Conservation (phyloP, 352 stramenopile genomes). For the Blastocystis sp. region DNA sequence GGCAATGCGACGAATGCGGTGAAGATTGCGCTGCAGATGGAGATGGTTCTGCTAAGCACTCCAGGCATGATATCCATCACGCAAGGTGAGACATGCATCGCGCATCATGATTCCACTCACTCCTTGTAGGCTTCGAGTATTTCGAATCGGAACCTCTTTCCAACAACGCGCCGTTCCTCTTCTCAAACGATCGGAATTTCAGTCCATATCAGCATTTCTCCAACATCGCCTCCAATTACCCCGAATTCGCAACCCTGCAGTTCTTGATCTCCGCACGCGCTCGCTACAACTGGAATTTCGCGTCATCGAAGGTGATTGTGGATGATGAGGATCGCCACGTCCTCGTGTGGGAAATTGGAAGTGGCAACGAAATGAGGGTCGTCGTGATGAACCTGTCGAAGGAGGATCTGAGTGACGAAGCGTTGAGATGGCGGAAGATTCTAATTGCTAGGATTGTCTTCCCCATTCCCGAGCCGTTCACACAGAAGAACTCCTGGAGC, state of each 20-base stretch:
- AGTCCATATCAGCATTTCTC: too few relatives aligned
- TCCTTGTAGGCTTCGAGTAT: too few relatives aligned
- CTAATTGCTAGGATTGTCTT: conserved; percentile 1
- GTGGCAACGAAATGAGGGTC: not conserved
- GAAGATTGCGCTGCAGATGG: not conserved
- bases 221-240: too few relatives aligned
- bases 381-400: not conserved
- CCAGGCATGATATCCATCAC: not conserved
- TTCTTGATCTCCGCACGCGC: not conserved
- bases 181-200: too few relatives aligned
- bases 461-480: not conserved
- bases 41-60: not conserved
- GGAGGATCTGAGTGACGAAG: not conserved
- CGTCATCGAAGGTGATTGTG: not conserved
- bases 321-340: not conserved
- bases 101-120: too few relatives aligned
- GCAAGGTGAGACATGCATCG: conserved; percentile 1
- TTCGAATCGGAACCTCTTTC: too few relatives aligned
- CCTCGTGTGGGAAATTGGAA: not conserved
- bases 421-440: not conserved
- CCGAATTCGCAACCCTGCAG: too few relatives aligned
- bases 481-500: not conserved
- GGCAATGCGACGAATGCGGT: too few relatives aligned
- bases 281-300: not conserved
- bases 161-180: too few relatives aligned